A percentile compares a stretch with the other conserved stretches of the same genome.
These are phyloP conservation scores for Globisporangium takayamanum DNA, from an alignment of 352 stramenopile species.

Conservation along the genomic window DNA sequence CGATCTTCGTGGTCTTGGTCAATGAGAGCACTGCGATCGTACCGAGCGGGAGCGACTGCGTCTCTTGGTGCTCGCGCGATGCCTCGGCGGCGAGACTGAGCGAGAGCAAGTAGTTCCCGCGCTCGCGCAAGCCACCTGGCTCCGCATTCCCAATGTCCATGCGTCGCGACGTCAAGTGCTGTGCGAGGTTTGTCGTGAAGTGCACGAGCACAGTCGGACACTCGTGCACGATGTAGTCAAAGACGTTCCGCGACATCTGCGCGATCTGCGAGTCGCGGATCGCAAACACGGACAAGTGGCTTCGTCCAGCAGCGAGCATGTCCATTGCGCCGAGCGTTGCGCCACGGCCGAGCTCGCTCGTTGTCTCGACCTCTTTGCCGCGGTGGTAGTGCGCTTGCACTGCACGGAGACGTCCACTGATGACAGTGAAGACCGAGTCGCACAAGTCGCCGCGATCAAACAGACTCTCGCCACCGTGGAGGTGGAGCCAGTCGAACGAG, in stretches of 20 bases:
- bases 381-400: slow-evolving; percentile 60
- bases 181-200: slow-evolving; percentile 73
- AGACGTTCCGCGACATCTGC: slow-evolving; percentile 83
- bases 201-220: slow-evolving; percentile 65
- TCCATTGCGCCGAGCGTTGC: slow-evolving; percentile 77
- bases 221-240: slow-evolving; percentile 75
- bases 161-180: slow-evolving; percentile 43
- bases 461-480: slow-evolving; percentile 74
- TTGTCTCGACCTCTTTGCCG: slow-evolving; percentile 66
- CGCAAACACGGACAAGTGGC: slow-evolving; percentile 79
- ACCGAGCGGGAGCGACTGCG: slow-evolving; percentile 39
- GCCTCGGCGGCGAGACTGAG: slow-evolving; percentile 29
- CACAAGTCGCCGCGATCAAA: slow-evolving; percentile 74
- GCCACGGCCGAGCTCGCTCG: slow-evolving; percentile 70
- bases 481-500: slow-evolving; percentile 79
- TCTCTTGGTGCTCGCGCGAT: slow-evolving; percentile 16
- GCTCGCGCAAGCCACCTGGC: slow-evolving; percentile 24
- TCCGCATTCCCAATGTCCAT: slow-evolving; percentile 29
- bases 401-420: slow-evolving; percentile 68
- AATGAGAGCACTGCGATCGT: slow-evolving; percentile 75
- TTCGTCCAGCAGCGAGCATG: slow-evolving; percentile 66
- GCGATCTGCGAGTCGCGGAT: slow-evolving; percentile 84
- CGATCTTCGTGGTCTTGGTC: slow-evolving; percentile 68
- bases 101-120: slow-evolving; percentile 48
- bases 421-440: slow-evolving; percentile 75